Conservation (phyloP, 225 moss, liverwort and hornwort genomes). For the Sphagnum tenellum region DNA sequence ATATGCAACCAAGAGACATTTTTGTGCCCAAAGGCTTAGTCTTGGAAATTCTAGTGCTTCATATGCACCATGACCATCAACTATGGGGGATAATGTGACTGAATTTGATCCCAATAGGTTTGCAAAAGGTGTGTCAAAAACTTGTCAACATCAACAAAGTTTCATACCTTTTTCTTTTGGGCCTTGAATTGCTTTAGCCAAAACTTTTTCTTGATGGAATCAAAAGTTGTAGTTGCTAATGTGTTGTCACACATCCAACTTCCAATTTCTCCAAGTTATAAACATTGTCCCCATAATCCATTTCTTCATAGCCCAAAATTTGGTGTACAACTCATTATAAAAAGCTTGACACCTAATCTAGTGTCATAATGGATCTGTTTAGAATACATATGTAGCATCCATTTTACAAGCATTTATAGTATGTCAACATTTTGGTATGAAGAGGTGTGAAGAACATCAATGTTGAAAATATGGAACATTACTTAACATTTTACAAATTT, state of each 20-base stretch:
- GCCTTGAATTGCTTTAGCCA: slow-evolving; percentile 23
- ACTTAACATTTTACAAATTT: too few relatives aligned
- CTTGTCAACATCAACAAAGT: slow-evolving; percentile 1
- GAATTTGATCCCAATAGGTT: slow-evolving; percentile 31
- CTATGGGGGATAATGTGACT: slow-evolving; percentile 25
- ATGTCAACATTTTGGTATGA: too few relatives aligned
- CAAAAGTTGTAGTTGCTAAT: slow-evolving; percentile 20
- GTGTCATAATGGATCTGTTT: too few relatives aligned
- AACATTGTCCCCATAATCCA: too few relatives aligned
- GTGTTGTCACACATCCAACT: slow-evolving; percentile 12
- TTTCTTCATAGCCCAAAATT: too few relatives aligned
- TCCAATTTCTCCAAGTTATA: too few relatives aligned
- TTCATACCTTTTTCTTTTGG: slow-evolving; percentile 30
- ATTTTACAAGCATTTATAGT: too few relatives aligned
- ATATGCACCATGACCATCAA: slow-evolving; percentile 18
- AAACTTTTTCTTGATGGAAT: slow-evolving; percentile 27
- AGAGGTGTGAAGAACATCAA: too few relatives aligned
- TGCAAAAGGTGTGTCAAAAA: slow-evolving; percentile 6
- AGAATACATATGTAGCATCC: too few relatives aligned
- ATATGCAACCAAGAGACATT: slow-evolving; percentile 21
- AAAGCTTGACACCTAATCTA: too few relatives aligned
- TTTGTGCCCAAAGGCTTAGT: slow-evolving; percentile 20
- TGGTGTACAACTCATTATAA: too few relatives aligned
- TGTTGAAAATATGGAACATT: too few relatives aligned
- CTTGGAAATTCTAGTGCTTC: slow-evolving; percentile 15